These are phyloP conservation scores for Artemisia tridentata DNA, from an alignment of 129 eudicot genomes.

Conservation along the genomic window DNA sequence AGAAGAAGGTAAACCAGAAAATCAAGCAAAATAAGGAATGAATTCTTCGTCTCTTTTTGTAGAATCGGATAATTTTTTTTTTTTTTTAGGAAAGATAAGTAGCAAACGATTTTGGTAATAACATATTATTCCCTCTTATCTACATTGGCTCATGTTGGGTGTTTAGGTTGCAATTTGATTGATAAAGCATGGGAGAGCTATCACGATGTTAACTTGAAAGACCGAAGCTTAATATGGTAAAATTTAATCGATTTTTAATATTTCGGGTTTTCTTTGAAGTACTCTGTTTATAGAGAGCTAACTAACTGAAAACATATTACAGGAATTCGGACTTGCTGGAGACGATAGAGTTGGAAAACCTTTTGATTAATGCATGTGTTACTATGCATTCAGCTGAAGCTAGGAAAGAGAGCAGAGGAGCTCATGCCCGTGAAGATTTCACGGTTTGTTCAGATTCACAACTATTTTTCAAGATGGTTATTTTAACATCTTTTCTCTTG, in stretches of 20 bases:
- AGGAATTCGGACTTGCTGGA: slow-evolving; percentile 99
- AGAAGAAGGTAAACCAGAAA: slow-evolving; percentile 65
- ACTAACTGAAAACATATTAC: slow-evolving; percentile 8
- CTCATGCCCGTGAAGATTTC: slow-evolving; percentile 99
- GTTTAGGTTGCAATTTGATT: slow-evolving; percentile 76
- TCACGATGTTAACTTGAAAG: slow-evolving; percentile 82
- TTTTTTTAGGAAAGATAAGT: background rate
- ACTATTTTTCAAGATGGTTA: slow-evolving; percentile 3
- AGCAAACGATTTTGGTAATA: background rate
- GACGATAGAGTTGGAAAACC: slow-evolving; percentile 86
- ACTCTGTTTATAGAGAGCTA: slow-evolving; percentile 3
- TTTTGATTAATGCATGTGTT: slow-evolving; percentile 79
- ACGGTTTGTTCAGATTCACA: slow-evolving; percentile 47
- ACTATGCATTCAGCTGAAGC: slow-evolving; percentile 99
- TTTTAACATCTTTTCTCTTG: background rate
- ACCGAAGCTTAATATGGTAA: slow-evolving; percentile 91
- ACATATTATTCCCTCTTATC: slow-evolving; percentile 9
- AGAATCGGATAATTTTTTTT: background rate
- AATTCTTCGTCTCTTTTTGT: background rate
- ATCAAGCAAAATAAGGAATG: background rate
- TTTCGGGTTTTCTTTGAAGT: slow-evolving; percentile 4
- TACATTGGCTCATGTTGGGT: slow-evolving; percentile 18
- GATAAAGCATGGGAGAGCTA: slow-evolving; percentile 96
- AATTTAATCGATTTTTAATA: background rate
- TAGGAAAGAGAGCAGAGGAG: slow-evolving; percentile 98